Percentiles rank a stretch among this genome's conserved stretches.
Conservation (phyloP, 2,329 filamentous ascomycete species). For the Pseudofabraea citricarpa region DNA sequence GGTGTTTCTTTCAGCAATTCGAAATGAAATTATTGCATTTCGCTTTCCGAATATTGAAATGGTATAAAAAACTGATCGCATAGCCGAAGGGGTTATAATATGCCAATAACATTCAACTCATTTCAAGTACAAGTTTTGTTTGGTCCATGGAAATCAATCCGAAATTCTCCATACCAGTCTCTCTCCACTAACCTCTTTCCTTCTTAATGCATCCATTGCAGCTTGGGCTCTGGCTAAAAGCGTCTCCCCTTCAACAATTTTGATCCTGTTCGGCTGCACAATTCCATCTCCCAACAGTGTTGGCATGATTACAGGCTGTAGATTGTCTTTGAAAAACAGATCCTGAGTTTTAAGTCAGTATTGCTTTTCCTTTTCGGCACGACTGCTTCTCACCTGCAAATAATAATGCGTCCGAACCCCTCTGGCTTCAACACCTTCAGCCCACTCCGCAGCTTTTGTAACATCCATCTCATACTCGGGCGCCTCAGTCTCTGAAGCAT, state of each 20-base stretch:
- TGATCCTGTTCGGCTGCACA: conserved; percentile 35
- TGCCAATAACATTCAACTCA: too few species aligned
- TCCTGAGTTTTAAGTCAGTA: conserved; percentile 35
- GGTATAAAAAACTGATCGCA: too few species aligned
- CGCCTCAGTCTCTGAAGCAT: conserved; percentile 40
- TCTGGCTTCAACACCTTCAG: conserved; percentile 42
- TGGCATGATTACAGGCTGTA: conserved; percentile 22
- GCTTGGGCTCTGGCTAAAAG: conserved; percentile 29
- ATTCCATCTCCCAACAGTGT: conserved; percentile 29
- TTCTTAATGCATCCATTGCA: conserved; percentile 37
- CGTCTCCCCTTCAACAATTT: conserved; percentile 35
- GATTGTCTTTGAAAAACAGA: conserved; percentile 40
- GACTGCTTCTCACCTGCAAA: conserved; percentile 34
- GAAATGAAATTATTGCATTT: too few species aligned
- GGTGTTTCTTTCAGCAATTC: too few species aligned
- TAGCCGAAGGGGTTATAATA: too few species aligned
- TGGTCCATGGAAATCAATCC: too few species aligned
- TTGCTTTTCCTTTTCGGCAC: too few species aligned
- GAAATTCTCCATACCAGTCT: conserved; percentile 31
- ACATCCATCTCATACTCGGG: conserved; percentile 53
- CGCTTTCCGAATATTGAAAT: too few species aligned
- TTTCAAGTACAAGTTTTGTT: too few species aligned
- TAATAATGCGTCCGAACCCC: conserved; percentile 55
- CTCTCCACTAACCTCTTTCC: conserved; percentile 39
- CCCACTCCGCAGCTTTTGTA: conserved; percentile 39